Base-by-base conservation (phyloP, 192 early-diverging fungal genomes). In the Radiomyces spectabilis region DNA sequence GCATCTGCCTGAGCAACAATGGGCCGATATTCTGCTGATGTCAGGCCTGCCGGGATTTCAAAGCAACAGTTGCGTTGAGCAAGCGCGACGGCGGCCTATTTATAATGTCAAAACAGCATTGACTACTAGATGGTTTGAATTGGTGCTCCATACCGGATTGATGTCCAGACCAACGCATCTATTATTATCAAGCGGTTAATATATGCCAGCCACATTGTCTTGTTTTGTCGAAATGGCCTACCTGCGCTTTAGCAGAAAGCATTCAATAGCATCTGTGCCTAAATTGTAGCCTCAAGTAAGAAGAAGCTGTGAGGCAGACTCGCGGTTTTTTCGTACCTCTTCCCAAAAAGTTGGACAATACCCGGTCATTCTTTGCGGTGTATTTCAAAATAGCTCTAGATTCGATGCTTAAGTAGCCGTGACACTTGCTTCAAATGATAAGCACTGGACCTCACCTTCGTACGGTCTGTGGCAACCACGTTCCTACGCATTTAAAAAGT, bases 391-490 rank as follows among this genome's bases (percentile, higher is more conserved):
- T 59, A 2, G 85, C 83, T 25, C 87, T 81, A 24, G n/a, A 37
- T n/a, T n/a, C n/a, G n/a, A n/a, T n/a, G n/a, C n/a, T n/a, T n/a
- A n/a, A n/a, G n/a, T n/a, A n/a, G n/a, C n/a, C n/a, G n/a, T n/a
- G n/a, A n/a, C n/a, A n/a, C n/a, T n/a, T n/a, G n/a, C n/a, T n/a
- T n/a, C n/a, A n/a, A n/a, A n/a, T n/a, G 5, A 16, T 16, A n/a
- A 8, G 7, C 27, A 25, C 22, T 5, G 9, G 1, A 15, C 3
- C 32, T 45, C 64, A 78, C 76, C 76, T 72, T 34, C 92, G 73
- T 16, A 91, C 88, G 15, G 91, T 85, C 58, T 95, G 93, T 21
- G 93, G 93, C 16, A 95, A 75, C 93, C 93, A 95, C 3, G 92
- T 92, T 26, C 66, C 62, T 65, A 39, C 33, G 15, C 18, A 24